phyloP scores from a whole-genome alignment of 768 basidiomycete species.

The Phaffia australis region DNA sequence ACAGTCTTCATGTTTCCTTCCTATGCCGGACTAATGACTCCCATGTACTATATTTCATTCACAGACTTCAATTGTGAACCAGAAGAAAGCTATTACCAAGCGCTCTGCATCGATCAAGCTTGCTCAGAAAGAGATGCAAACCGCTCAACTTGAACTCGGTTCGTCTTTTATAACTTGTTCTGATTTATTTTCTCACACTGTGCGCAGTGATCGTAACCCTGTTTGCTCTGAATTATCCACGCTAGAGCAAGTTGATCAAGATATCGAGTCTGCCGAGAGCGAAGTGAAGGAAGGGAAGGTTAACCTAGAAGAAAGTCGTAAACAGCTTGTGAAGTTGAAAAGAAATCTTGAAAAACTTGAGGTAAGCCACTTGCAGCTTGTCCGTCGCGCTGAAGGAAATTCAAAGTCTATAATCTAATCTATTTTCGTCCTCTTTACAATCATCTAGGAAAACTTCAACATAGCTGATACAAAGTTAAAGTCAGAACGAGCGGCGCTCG shows the following conservation, averaged over 20 bases:
- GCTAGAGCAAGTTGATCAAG: slow-evolving; percentile 68
- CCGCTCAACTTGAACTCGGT: slow-evolving; percentile 80
- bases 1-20: background rate
- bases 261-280: slow-evolving; percentile 49
- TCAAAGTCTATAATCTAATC: background rate
- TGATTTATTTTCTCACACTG: too few species aligned
- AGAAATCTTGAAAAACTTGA: slow-evolving; percentile 55
- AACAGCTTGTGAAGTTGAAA: slow-evolving; percentile 41
- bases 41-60: background rate
- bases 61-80: slow-evolving; percentile 64
- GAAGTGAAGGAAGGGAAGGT: slow-evolving; percentile 44
- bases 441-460: slow-evolving; percentile 42
- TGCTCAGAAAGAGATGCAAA: slow-evolving; percentile 80
- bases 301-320: slow-evolving; percentile 39
- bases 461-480: slow-evolving; percentile 61
- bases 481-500: slow-evolving; percentile 77
- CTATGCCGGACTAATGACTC: slow-evolving; percentile 6
- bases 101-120: slow-evolving; percentile 71
- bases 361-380: slow-evolving; percentile 2
- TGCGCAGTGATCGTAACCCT: too few species aligned
- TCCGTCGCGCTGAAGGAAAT: background rate
- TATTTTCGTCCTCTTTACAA: background rate
- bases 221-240: background rate
- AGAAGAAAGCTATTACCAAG: slow-evolving; percentile 70
- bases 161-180: slow-evolving; percentile 30